Conservation (phyloP, 805 yeast species). For the Wickerhamomyces ciferrii region DNA sequence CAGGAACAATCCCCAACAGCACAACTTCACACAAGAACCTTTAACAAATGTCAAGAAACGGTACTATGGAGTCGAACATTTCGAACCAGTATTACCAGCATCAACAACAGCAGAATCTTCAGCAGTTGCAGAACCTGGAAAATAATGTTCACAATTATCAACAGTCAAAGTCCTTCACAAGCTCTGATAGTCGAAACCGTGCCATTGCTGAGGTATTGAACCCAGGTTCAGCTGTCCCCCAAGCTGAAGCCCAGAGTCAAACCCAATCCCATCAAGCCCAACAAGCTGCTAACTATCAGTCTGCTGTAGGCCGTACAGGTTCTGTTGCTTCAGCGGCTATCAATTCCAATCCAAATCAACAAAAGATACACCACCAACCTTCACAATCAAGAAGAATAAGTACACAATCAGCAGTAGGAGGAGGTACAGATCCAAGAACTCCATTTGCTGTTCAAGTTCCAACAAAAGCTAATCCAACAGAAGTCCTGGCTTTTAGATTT, state of each 20-base stretch:
- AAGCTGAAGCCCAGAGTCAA: conserved; percentile 9
- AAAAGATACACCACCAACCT: conserved; percentile 6
- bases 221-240: conserved; percentile 6
- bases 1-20: no score
- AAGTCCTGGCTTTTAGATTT: conserved; percentile 76
- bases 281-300: conserved; percentile 3
- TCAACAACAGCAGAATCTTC: not conserved
- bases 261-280: conserved; percentile 3
- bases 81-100: not conserved
- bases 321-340: not conserved
- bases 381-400: conserved; percentile 3
- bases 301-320: conserved; percentile 2
- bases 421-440: conserved; percentile 35
- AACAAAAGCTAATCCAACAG: conserved; percentile 73
- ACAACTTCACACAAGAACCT: not conserved
- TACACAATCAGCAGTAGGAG: conserved; percentile 3
- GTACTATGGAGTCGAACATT: not conserved
- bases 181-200: conserved; percentile 23
- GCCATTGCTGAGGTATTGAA: conserved; percentile 10
- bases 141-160: conserved; percentile 31
- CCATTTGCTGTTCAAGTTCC: conserved; percentile 50
- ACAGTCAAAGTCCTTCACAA: conserved; percentile 38
- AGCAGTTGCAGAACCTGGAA: conserved; percentile 38
- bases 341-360: not conserved
- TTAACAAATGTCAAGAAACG: not conserved